These are phyloP conservation scores for Phalaenopsis hybrid DNA, from an alignment of 116 monocot species.

Conservation along the genomic window DNA sequence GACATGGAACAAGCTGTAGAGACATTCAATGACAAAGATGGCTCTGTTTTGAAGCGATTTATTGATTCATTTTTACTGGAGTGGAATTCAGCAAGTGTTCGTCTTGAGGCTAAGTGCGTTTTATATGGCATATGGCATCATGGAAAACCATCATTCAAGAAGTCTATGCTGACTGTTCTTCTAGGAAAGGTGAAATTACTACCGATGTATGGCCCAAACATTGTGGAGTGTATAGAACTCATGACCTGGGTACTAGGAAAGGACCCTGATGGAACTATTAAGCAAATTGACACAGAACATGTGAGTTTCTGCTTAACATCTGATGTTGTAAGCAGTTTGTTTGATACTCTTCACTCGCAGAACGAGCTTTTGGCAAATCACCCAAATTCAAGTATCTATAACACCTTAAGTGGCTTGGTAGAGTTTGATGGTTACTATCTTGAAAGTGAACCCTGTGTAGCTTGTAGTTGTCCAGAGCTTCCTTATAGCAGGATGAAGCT, in stretches of 20 bases:
- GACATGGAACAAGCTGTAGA: constrained; percentile 94
- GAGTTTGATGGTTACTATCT: constrained; percentile 99
- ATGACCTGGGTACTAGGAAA: constrained; percentile 75
- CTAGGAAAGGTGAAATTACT: constrained; percentile 66
- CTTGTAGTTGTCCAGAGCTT: constrained; percentile 95
- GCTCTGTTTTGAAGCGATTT: constrained; percentile 49
- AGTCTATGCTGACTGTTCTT: constrained; percentile 47
- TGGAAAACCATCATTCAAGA: constrained; percentile 60
- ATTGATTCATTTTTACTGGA: constrained; percentile 87
- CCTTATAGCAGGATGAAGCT: constrained; percentile 92
- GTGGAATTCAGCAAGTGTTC: constrained; percentile 87
- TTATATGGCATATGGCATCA: constrained; percentile 92
- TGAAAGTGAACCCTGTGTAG: constrained; percentile 97
- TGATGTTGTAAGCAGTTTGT: constrained; percentile 72
- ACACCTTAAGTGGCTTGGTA: constrained; percentile 74
- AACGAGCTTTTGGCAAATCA: constrained; percentile 99
- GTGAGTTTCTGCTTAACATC: constrained; percentile 55
- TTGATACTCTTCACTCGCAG: constrained; percentile 85
- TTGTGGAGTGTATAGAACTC: constrained; percentile 77
- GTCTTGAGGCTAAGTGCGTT: constrained; percentile 79
- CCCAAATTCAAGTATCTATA: constrained; percentile 96
- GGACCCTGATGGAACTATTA: constrained; percentile 32
- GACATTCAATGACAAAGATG: constrained; percentile 58
- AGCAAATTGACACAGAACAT: constrained; percentile 53
- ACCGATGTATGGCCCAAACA: constrained; percentile 89